A percentile compares a stretch with the other conserved stretches of the same genome.
Conservation (phyloP, 1,284 basidiomycete genomes). For the Volvariella volvacea region DNA sequence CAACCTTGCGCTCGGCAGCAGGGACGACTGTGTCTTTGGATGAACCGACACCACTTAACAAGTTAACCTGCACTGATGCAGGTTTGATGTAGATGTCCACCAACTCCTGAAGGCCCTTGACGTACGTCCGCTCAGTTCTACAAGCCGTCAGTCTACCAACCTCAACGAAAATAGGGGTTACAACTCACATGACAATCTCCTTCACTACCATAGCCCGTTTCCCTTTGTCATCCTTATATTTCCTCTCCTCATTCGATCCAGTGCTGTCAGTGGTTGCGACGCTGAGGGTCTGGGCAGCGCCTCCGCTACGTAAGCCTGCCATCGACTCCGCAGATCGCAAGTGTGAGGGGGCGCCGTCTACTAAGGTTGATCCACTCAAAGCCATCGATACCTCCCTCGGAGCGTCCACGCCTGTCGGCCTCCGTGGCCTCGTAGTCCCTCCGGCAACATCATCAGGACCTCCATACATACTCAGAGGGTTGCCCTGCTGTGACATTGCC, state of each 20-base stretch:
- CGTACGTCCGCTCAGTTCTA: constrained; percentile 94
- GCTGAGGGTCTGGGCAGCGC: constrained; percentile 60
- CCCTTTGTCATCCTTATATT: constrained; percentile 82
- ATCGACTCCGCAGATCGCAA: constrained; percentile 59
- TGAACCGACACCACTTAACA: constrained; percentile 63
- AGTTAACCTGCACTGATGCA: constrained; percentile 63
- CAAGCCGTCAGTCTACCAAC: constrained; percentile 12
- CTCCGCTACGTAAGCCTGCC: constrained; percentile 46
- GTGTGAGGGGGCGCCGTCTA: constrained; percentile 41
- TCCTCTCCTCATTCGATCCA: constrained; percentile 65
- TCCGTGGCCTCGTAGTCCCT: constrained; percentile 40
- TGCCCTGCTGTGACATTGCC: constrained; percentile 48
- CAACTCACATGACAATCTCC: constrained; percentile 79
- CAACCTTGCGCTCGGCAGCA: constrained; percentile 81
- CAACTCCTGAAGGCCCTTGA: constrained; percentile 87
- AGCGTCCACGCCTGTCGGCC: constrained; percentile 57
- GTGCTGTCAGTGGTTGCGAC: constrained; percentile 68
- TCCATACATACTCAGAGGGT: constrained; percentile 49
- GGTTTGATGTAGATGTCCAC: constrained; percentile 94
- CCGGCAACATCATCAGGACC: constrained; percentile 31
- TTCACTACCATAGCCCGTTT: constrained; percentile 76
- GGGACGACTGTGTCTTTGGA: constrained; percentile 84
- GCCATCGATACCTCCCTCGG: constrained; percentile 45
- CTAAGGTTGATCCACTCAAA: constrained; percentile 31
- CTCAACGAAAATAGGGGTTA: constrained; percentile 9